These are phyloP conservation scores for Castanea mollissima DNA, from an alignment of 306 rosid genomes.

Conservation along the genomic window DNA sequence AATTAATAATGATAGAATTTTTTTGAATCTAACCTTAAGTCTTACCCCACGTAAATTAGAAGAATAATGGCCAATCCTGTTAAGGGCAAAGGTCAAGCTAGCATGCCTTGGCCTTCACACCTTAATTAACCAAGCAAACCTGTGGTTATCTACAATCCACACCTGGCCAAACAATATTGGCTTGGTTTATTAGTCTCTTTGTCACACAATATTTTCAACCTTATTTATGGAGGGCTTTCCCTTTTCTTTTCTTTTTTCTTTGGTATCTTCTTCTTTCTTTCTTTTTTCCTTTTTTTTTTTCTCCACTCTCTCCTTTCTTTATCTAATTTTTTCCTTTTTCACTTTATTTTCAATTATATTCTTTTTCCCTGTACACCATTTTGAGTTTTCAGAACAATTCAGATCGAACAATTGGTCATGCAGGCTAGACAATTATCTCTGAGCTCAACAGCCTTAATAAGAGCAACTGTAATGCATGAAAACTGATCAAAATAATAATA, in stretches of 20 bases:
- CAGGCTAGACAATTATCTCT: slow-evolving; percentile 24
- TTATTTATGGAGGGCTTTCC: slow-evolving; percentile 12
- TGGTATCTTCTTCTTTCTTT: no score
- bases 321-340: neutral
- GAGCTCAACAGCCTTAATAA: slow-evolving; percentile 27
- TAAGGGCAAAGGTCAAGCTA: no score
- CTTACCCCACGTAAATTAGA: no score
- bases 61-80: no score
- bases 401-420: slow-evolving; percentile 28
- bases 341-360: neutral
- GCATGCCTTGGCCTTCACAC: no score
- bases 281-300: no score
- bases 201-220: slow-evolving; percentile 24
- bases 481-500: neutral
- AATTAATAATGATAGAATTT: no score
- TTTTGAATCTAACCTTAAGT: no score
- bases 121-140: no score
- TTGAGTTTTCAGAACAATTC: slow-evolving; percentile 1
- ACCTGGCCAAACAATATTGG: neutral
- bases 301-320: neutral
- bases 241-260: neutral
- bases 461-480: neutral
- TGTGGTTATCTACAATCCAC: no score
- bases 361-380: slow-evolving; percentile 19
- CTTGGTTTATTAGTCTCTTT: slow-evolving; percentile 9